Base-by-base conservation (phyloP, 2,329 filamentous ascomycete species). In the Myriangium duriaei region DNA sequence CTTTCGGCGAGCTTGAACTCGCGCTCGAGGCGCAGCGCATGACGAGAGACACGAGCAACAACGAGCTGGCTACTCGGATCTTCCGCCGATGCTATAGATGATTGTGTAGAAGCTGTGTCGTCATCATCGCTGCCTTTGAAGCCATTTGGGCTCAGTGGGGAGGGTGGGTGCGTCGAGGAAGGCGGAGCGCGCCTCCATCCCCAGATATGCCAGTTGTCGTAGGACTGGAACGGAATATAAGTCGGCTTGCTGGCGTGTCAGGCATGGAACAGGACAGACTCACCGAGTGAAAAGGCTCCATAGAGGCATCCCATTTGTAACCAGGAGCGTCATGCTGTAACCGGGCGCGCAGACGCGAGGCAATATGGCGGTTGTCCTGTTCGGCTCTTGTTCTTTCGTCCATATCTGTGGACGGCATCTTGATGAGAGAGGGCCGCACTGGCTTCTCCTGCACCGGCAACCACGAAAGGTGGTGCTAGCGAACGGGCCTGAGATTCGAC, bases 21-120 rank as follows among this genome's bases (percentile, higher is more conserved):
- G 44, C 87, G 71, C 63, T 96, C 87, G 49, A 95, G 75, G 5
- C 87, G 76, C 37, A 94, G 65, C 11, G 79, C 71, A 59, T 94
- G 84, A 44, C 74, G 79, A 0, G 87, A 94, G 31, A 95, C 69
- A 14, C 85, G 77, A 30, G 86, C 88, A 17, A 94, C 67, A 4
- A 95, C 78, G 12, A 4, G 6, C 5, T 39, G 36, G 15, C 32
- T 30, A 5, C 72, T 70, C 11, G 46, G 30, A 24, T 55, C 49
- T 37, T 47, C 45, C 37, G 51, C 48, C 30, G 48, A 45, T 42
- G 50, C 47, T 12, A 34, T 39, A 5, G 41, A 36, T 10, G 30
- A 40, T 14, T 39, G 32, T 12, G 36, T 28, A 16, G 28, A 32
- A 9, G 17, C 14, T 13, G 29, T 26, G 21, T 26, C 34, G 34